Base-by-base conservation (phyloP, 2,329 filamentous ascomycete species). In the Alternaria triticina region DNA sequence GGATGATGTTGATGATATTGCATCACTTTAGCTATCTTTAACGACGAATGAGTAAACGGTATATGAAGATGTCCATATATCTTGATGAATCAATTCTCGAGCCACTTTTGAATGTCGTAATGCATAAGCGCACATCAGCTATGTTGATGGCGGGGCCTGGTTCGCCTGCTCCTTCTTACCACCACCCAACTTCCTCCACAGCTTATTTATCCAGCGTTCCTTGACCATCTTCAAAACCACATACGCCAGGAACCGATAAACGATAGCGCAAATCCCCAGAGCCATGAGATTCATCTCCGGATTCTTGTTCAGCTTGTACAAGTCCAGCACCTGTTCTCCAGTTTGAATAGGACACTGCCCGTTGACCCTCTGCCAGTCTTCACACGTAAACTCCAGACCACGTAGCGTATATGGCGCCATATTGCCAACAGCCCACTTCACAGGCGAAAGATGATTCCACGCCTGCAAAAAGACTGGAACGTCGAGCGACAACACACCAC, bases 361-460 rank as follows among this genome's bases (percentile, higher is more conserved):
- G 57, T 87, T 78, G 0, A 91, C 77, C 40, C 82, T 82, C 80
- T 93, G 89, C 9, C 77, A 80, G 2, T 86, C 83, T 3, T 83
- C 85, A 74, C 91, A 94, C 1, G 86, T 87, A 70, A 94, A 93
- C 0, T 74, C 59, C 7, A 92, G 84, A 0, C 83, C 85, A 7
- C 84, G 80, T 33, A 94, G 78, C 0, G 88, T 88, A 67, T 89
- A 93, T 0, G 88, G 87, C 1, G 88, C 89, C 43, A 94, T 79
- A 33, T 90, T 90, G 0, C 87, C 87, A 4, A 90, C 84, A 0
- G 87, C 85, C 73, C 93, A 94, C 56, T 91, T 89, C 57, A 92
- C 85, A 0, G 91, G 91, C 2, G 86, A 89, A 50, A 94, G 84
- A 75, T 92, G 89, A 75, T 94, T 94, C 74, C 92, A 85, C 0